A percentile compares a stretch with the other conserved stretches of the same genome.
phyloP scores from a whole-genome alignment of 2,329 filamentous ascomycete species.

The Aureobasidium lini region DNA sequence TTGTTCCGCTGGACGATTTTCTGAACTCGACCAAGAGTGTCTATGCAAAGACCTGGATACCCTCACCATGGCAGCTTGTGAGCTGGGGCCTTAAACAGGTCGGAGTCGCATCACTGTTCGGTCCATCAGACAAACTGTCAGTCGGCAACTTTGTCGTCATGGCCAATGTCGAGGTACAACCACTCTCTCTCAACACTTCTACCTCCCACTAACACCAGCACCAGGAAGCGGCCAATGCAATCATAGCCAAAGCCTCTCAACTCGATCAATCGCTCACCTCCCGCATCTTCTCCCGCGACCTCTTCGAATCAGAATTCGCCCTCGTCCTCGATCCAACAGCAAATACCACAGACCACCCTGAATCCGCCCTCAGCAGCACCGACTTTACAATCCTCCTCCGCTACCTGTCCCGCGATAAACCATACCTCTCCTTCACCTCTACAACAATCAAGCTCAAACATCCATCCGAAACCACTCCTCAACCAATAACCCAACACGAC shows the following conservation, averaged over 20 bases:
- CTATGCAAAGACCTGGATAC: slow-evolving; percentile 62
- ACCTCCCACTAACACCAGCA: not conserved
- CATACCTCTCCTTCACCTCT: slow-evolving; percentile 23
- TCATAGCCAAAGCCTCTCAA: slow-evolving; percentile 28
- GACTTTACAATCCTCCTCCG: slow-evolving; percentile 37
- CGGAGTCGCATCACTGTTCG: slow-evolving; percentile 42
- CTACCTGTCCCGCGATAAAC: slow-evolving; percentile 43
- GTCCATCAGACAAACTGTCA: slow-evolving; percentile 46
- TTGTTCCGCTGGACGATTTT: slow-evolving; percentile 67
- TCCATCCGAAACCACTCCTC: slow-evolving; percentile 35
- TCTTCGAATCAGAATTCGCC: slow-evolving; percentile 24
- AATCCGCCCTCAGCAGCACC: slow-evolving; percentile 30
- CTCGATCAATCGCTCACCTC: slow-evolving; percentile 27
- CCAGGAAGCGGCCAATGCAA: slow-evolving; percentile 33
- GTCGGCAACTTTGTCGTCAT: slow-evolving; percentile 59
- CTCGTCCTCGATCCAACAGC: slow-evolving; percentile 3
- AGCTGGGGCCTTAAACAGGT: slow-evolving; percentile 68
- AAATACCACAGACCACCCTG: not conserved
- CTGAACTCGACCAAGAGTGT: slow-evolving; percentile 59
- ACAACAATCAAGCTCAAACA: slow-evolving; percentile 67
- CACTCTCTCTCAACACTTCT: not conserved
- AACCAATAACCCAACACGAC: slow-evolving; percentile 67
- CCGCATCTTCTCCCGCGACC: slow-evolving; percentile 25
- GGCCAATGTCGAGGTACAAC: slow-evolving; percentile 50
- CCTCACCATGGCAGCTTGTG: slow-evolving; percentile 61